Evolutionary conservation across 176 grass and related monocot genomes (phyloP).

Genomic region (Hsuehochloa calcarea): DNA sequence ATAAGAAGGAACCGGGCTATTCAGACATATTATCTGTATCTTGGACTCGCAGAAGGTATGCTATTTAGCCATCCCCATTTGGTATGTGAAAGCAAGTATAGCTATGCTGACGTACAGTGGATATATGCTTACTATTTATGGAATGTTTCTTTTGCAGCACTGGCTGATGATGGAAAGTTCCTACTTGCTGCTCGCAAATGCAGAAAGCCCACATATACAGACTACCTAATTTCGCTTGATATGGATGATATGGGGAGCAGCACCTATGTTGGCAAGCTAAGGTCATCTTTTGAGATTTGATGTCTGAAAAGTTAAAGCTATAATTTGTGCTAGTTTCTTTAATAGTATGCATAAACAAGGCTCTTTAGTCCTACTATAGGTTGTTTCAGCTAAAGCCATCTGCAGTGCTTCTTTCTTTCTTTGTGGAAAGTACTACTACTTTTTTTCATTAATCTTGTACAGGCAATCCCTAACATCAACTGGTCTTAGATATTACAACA

Average conservation of each 20-base stretch:
- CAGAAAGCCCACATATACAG: conserved; percentile 83
- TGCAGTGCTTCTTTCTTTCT: neutral
- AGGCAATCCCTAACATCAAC: neutral
- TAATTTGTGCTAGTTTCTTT: conserved; percentile 5
- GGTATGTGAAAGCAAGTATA: neutral
- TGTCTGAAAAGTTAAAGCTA: conserved; percentile 8
- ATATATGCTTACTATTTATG: conserved; percentile 6
- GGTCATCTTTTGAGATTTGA: conserved; percentile 45
- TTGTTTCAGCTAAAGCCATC: conserved; percentile 20
- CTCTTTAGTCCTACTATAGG: neutral
- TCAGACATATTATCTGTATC: conserved; percentile 80
- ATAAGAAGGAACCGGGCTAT: conserved; percentile 77
- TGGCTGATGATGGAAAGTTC: conserved; percentile 87
- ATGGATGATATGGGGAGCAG: conserved; percentile 65
- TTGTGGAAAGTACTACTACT: neutral
- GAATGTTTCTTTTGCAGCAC: conserved; percentile 52
- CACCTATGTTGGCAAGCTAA: conserved; percentile 92
- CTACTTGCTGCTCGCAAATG: conserved; percentile 87
- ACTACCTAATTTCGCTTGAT: conserved; percentile 87
- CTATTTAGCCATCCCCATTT: neutral
- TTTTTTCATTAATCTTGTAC: neutral
- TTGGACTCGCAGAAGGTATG: conserved; percentile 89
- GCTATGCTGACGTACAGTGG: neutral
- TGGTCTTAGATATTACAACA: neutral
- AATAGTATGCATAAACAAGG: neutral